These are phyloP conservation scores for Craterostigma plantagineum DNA, from an alignment of 257 asterid genomes.

Conservation along the genomic window DNA sequence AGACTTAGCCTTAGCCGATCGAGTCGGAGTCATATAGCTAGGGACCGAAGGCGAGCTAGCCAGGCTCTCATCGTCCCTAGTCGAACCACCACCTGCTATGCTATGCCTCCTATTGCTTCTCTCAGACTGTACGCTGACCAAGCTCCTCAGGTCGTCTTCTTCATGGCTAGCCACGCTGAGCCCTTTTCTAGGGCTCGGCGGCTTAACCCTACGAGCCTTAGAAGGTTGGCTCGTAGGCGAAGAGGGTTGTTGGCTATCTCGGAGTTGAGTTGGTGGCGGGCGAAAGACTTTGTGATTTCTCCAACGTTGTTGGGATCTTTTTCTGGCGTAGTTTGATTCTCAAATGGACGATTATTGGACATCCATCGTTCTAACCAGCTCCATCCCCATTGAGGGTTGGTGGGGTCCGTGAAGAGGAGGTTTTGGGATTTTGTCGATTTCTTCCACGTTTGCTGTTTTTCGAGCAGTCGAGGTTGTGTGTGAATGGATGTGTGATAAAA, in stretches of 20 bases:
- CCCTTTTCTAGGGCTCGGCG: constrained; percentile 43
- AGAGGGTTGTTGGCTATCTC: constrained; percentile 20
- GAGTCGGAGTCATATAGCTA: constrained; percentile 74
- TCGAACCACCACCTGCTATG: constrained; percentile 39
- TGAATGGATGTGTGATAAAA: too few relatives aligned
- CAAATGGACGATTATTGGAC: constrained; percentile 58
- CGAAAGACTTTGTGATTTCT: constrained; percentile 68
- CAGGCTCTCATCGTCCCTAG: constrained; percentile 77
- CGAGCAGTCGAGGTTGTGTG: too few relatives aligned
- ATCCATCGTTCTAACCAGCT: constrained; percentile 95
- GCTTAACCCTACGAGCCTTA: constrained; percentile 25
- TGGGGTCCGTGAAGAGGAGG: constrained; percentile 82
- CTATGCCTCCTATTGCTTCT: constrained; percentile 51
- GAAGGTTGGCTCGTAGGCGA: constrained; percentile 37
- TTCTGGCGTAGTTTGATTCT: constrained; percentile 24
- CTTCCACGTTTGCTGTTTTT: constrained; percentile 87
- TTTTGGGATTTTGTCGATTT: constrained; percentile 52
- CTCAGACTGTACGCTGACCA: constrained; percentile 41
- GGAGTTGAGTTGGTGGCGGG: constrained; percentile 72
- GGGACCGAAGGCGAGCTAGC: constrained; percentile 62
- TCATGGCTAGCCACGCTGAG: constrained; percentile 24
- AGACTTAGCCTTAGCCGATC: constrained; percentile 68
- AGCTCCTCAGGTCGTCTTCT: constrained; percentile 61
- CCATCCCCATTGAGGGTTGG: constrained; percentile 99
- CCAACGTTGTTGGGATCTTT: constrained; percentile 42